A percentile compares a stretch with the other conserved stretches of the same genome.
These are phyloP conservation scores for Cytospora mali DNA, from an alignment of 2,329 filamentous ascomycete species.

Conservation along the genomic window DNA sequence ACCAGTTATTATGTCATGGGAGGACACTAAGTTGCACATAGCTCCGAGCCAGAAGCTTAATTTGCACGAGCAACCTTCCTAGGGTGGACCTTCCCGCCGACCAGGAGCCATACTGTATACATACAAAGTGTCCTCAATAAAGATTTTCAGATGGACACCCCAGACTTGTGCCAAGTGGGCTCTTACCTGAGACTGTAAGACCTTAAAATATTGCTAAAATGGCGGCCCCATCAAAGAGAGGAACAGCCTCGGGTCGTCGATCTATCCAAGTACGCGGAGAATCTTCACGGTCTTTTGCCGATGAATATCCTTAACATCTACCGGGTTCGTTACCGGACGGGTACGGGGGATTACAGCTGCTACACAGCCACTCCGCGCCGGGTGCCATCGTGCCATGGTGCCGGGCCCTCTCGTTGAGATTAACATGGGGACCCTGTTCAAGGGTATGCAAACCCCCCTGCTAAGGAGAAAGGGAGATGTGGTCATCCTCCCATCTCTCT, in stretches of 20 bases:
- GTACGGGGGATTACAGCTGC: not conserved
- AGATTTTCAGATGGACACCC: not conserved
- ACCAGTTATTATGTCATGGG: constrained; percentile 14
- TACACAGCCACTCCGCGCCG: constrained; percentile 13
- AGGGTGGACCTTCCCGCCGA: not conserved
- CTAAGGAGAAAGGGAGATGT: constrained; percentile 13
- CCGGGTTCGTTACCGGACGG: not conserved
- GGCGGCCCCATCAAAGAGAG: not conserved
- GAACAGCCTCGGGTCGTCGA: not conserved
- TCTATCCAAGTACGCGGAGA: not conserved
- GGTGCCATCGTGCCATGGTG: constrained; percentile 5
- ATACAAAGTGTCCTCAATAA: not conserved
- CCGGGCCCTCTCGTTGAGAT: not conserved
- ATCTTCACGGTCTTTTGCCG: not conserved
- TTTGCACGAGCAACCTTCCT: not conserved
- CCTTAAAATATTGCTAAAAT: constrained; percentile 1
- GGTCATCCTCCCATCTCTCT: not conserved
- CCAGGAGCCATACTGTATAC: constrained; percentile 3
- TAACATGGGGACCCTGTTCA: constrained; percentile 15
- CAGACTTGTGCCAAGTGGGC: constrained; percentile 11
- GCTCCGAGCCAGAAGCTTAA: constrained; percentile 23
- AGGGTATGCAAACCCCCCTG: constrained; percentile 1
- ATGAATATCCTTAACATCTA: not conserved
- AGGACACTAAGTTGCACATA: not conserved
- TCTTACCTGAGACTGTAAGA: constrained; percentile 6